Evolutionary conservation across 106 monocot species (phyloP).

Genomic region (Alisma plantagoaquatica): DNA sequence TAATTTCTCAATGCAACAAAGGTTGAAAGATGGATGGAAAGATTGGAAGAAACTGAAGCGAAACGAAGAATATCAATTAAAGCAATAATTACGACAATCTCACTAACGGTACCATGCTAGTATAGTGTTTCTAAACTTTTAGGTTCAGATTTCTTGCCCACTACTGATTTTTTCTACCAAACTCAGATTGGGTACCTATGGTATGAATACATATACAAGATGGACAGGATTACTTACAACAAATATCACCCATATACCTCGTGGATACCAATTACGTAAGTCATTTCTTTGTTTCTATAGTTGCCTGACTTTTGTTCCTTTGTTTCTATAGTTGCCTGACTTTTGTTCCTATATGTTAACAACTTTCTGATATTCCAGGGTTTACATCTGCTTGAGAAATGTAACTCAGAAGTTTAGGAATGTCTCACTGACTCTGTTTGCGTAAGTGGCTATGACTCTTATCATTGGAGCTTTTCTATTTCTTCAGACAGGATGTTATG

Average conservation of each 20-base stretch:
- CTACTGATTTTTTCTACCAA: background rate
- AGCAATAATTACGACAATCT: conserved; percentile 34
- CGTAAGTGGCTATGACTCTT: conserved; percentile 74
- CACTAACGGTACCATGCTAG: conserved; percentile 42
- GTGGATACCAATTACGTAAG: conserved; percentile 99
- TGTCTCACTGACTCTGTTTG: conserved; percentile 80
- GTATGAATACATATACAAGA: conserved; percentile 93
- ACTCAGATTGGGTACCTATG: conserved; percentile 67
- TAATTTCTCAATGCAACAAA: conserved; percentile 9
- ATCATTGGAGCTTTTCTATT: too few relatives aligned
- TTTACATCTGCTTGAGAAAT: conserved; percentile 89
- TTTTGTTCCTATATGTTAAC: background rate
- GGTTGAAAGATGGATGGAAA: conserved; percentile 97
- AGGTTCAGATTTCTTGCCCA: background rate
- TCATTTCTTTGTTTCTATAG: background rate
- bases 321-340: conserved; percentile 3
- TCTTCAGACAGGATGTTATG: too few relatives aligned
- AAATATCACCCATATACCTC: conserved; percentile 97
- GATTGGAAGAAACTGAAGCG: conserved; percentile 74
- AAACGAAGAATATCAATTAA: conserved; percentile 58
- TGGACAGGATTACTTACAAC: conserved; percentile 87
- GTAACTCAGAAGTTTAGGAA: conserved; percentile 61
- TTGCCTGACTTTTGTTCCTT: conserved; percentile 8
- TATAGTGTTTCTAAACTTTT: background rate
- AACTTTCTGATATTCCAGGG: conserved; percentile 24